phyloP scores from a whole-genome alignment of 768 basidiomycete genomes.

The Naematelia aurantialba region DNA sequence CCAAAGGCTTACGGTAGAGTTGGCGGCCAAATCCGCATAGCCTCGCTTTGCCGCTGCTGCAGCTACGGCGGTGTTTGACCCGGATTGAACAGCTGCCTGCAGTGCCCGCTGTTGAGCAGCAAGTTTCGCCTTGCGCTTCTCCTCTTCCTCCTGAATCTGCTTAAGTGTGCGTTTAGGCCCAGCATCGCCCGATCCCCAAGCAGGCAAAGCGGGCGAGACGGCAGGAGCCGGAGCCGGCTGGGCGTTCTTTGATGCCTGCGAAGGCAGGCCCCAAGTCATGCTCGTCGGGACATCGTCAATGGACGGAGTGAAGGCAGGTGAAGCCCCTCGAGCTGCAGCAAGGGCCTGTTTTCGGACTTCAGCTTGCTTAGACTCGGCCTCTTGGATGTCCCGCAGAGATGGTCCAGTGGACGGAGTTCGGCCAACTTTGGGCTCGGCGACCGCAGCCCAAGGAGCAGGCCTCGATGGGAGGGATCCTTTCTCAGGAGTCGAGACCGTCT shows the following conservation, averaged over 20 bases:
- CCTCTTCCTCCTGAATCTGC: slow-evolving; percentile 98
- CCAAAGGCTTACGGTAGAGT: slow-evolving; percentile 41
- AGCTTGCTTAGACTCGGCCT: slow-evolving; percentile 76
- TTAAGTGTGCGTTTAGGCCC: slow-evolving; percentile 86
- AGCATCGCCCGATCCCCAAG: slow-evolving; percentile 62
- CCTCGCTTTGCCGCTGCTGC: slow-evolving; percentile 58
- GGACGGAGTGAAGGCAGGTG: slow-evolving; percentile 57
- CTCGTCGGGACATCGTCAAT: slow-evolving; percentile 20
- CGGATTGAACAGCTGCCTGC: slow-evolving; percentile 55
- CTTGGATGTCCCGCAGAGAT: slow-evolving; percentile 90
- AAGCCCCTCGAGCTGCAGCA: slow-evolving; percentile 66
- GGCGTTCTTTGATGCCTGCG: slow-evolving; percentile 46
- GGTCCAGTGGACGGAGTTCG: slow-evolving; percentile 53
- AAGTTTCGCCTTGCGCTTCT: slow-evolving; percentile 66
- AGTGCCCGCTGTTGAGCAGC: slow-evolving; percentile 46
- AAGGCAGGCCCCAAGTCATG: slow-evolving; percentile 49
- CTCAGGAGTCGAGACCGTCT: slow-evolving; percentile 15
- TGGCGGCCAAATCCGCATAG: slow-evolving; percentile 74
- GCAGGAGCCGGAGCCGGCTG: slow-evolving; percentile 54
- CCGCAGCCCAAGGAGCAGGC: slow-evolving; percentile 48
- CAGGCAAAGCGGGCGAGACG: slow-evolving; percentile 54
- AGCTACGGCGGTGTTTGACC: slow-evolving; percentile 50
- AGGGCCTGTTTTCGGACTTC: slow-evolving; percentile 71
- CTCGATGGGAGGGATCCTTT: slow-evolving; percentile 21
- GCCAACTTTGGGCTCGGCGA: slow-evolving; percentile 61